Evolutionary conservation across 176 grass and related monocot species (phyloP).

Genomic region (Miscanthus lutarioriparius): DNA sequence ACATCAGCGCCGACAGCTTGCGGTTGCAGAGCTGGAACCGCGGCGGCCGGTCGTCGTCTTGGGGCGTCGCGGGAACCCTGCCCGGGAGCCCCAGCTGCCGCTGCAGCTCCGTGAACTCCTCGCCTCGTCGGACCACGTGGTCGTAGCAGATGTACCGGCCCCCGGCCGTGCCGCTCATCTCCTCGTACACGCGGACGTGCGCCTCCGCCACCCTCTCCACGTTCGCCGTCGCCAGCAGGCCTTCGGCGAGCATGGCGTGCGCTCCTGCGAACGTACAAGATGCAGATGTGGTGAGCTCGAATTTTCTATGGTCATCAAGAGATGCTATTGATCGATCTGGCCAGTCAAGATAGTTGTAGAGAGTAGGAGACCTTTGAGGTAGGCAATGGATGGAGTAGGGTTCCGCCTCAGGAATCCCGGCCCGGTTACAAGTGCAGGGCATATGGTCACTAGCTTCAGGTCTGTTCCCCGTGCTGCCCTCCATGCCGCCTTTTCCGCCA

Average conservation of each 20-base stretch:
- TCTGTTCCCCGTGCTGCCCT: slow-evolving; percentile 77
- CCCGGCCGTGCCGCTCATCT: slow-evolving; percentile 68
- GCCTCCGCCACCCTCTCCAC: slow-evolving; percentile 77
- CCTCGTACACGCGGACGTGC: slow-evolving; percentile 85
- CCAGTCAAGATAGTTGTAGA: neutral
- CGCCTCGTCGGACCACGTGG: slow-evolving; percentile 55
- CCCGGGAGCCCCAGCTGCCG: slow-evolving; percentile 71
- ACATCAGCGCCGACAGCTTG: slow-evolving; percentile 74
- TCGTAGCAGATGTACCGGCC: slow-evolving; percentile 94
- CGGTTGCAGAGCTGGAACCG: slow-evolving; percentile 77
- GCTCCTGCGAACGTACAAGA: slow-evolving; percentile 52
- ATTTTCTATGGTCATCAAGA: neutral
- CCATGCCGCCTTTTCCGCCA: slow-evolving; percentile 94
- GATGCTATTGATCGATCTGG: neutral
- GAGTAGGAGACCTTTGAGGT: slow-evolving; percentile 72
- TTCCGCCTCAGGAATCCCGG: slow-evolving; percentile 79
- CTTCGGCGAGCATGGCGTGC: slow-evolving; percentile 64
- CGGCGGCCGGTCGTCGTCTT: slow-evolving; percentile 9
- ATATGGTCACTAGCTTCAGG: slow-evolving; percentile 85
- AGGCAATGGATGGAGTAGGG: slow-evolving; percentile 84
- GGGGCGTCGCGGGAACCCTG: neutral
- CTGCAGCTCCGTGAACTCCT: slow-evolving; percentile 77
- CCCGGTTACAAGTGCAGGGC: slow-evolving; percentile 77
- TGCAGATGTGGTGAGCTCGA: neutral
- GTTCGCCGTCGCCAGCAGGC: slow-evolving; percentile 70